phyloP scores from a whole-genome alignment of 495 filamentous ascomycete genomes.

The Achaetomiella virescens region DNA sequence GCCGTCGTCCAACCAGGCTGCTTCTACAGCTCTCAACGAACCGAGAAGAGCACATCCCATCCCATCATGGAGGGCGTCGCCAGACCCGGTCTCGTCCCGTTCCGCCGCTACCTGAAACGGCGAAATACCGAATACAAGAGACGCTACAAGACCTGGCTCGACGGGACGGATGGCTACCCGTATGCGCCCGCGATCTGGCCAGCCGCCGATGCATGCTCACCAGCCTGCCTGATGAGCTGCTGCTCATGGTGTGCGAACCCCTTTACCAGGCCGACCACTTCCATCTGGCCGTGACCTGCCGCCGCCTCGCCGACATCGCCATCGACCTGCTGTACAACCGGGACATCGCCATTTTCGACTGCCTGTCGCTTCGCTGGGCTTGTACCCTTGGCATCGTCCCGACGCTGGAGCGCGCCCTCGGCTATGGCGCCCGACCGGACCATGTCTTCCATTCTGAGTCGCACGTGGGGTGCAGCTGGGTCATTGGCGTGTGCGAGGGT shows the following conservation, averaged over 20 bases:
- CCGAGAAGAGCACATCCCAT: too few relatives aligned
- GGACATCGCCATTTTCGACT: constrained; percentile 17
- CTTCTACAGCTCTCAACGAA: too few relatives aligned
- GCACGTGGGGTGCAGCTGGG: constrained; percentile 7
- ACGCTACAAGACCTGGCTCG: neutral
- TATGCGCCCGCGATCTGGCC: constrained; percentile 8
- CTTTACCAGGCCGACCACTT: constrained; percentile 19
- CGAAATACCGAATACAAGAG: constrained; percentile 4
- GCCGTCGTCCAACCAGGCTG: too few relatives aligned
- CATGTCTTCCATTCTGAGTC: neutral
- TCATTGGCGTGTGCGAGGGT: neutral
- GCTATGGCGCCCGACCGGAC: constrained; percentile 7
- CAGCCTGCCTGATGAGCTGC: constrained; percentile 11
- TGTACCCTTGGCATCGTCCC: constrained; percentile 12
- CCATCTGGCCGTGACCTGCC: constrained; percentile 14
- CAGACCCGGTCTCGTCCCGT: neutral
- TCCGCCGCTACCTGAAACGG: neutral
- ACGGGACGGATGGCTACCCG: neutral
- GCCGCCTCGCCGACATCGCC: neutral
- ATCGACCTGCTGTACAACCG: constrained; percentile 8
- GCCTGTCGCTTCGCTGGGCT: constrained; percentile 17
- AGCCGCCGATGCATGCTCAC: constrained; percentile 10
- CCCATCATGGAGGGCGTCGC: neutral
- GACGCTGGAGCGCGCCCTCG: constrained; percentile 12
- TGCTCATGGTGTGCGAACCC: constrained; percentile 1